These are phyloP conservation scores for Pythium grandisporangium DNA, from an alignment of 352 stramenopile species.

Conservation along the genomic window DNA sequence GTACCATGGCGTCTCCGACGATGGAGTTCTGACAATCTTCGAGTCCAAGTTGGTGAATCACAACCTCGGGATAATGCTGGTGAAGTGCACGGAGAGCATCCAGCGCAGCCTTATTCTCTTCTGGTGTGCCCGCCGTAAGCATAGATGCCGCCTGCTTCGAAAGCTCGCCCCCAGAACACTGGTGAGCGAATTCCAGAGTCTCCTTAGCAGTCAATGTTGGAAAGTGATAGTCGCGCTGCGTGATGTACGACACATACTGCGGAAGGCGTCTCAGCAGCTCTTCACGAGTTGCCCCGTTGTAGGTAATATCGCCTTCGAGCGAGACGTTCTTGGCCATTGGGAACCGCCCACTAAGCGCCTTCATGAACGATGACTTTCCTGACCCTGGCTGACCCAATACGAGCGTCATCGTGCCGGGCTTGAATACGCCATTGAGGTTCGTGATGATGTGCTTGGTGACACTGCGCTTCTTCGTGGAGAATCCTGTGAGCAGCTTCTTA, in stretches of 20 bases:
- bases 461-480: constrained; percentile 17
- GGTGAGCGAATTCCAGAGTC: constrained; percentile 30
- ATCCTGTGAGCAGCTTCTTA: constrained; percentile 7
- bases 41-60: constrained; percentile 40
- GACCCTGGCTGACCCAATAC: constrained; percentile 35
- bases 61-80: constrained; percentile 26
- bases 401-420: constrained; percentile 33
- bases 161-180: constrained; percentile 16
- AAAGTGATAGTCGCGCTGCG: constrained; percentile 25
- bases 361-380: constrained; percentile 44
- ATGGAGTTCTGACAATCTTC: constrained; percentile 47
- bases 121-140: constrained; percentile 8
- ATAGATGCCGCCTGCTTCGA: constrained; percentile 7
- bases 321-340: constrained; percentile 18
- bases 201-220: constrained; percentile 33
- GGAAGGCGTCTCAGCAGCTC: constrained; percentile 10
- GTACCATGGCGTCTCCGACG: constrained; percentile 47
- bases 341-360: constrained; percentile 32
- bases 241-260: constrained; percentile 31
- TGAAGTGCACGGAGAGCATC: constrained; percentile 14
- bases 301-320: constrained; percentile 24
- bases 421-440: constrained; percentile 21
- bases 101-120: constrained; percentile 24
- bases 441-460: constrained; percentile 29
- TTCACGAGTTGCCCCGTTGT: constrained; percentile 19